Percentiles rank a stretch among this genome's conserved stretches.
These are phyloP conservation scores for Acanthamoeba sp. DNA, from an alignment of 208 protist species.

Conservation along the genomic window DNA sequence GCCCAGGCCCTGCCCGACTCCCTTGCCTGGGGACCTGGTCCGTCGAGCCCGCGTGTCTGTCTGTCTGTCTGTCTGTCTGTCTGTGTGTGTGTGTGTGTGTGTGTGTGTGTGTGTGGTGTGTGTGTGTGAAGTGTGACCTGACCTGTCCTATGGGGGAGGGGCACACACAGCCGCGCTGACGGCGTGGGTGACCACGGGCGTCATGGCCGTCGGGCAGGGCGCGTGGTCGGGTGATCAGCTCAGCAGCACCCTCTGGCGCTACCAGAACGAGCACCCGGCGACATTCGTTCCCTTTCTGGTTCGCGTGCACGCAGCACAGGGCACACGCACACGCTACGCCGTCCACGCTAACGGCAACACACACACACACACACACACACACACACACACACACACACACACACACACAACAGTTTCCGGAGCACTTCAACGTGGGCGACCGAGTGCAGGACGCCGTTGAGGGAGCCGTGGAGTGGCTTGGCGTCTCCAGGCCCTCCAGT, in stretches of 20 bases:
- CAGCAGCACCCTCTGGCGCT: not conserved
- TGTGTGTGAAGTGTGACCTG: too few species aligned
- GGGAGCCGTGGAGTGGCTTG: not conserved
- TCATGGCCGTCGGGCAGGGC: not conserved
- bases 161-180: not conserved
- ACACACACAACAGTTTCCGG: not conserved
- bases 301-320: not conserved
- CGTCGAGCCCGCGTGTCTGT: too few species aligned
- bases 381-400: too few species aligned
- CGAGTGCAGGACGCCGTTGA: not conserved
- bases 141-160: too few species aligned
- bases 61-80: too few species aligned
- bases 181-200: not conserved
- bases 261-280: not conserved
- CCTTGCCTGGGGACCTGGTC: too few species aligned
- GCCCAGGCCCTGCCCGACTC: too few species aligned
- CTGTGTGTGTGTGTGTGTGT: too few species aligned
- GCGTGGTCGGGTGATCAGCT: conserved; percentile 8
- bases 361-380: too few species aligned
- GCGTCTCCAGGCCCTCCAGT: not conserved
- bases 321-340: too few species aligned
- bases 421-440: not conserved
- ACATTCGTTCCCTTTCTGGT: conserved; percentile 17
- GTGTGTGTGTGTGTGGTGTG: too few species aligned
- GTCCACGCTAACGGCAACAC: too few species aligned